Evolutionary conservation across 73 alveolate species (phyloP).

Genomic region (Blepharisma stoltei): DNA sequence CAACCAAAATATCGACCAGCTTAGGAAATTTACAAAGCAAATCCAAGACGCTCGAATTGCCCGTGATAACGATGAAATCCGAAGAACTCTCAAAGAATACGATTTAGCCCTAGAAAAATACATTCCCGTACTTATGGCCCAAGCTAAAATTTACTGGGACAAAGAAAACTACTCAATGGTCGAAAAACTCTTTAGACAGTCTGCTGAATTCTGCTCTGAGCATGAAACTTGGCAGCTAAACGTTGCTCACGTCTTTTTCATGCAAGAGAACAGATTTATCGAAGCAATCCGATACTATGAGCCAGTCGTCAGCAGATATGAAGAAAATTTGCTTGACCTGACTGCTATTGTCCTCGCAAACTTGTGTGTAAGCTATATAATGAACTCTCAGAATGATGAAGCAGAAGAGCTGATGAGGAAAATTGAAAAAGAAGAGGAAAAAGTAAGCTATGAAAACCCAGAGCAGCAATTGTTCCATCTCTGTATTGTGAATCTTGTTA

Average conservation of each 20-base stretch:
- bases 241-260: slow-evolving; percentile 98
- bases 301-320: slow-evolving; percentile 89
- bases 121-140: slow-evolving; percentile 97
- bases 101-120: slow-evolving; percentile 92
- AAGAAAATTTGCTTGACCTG: slow-evolving; percentile 91
- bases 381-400: slow-evolving; percentile 96
- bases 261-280: slow-evolving; percentile 94
- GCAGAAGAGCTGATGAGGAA: slow-evolving; percentile 99
- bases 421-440: slow-evolving; percentile 94
- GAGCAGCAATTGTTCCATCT: slow-evolving; percentile 93
- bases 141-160: slow-evolving; percentile 99
- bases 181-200: slow-evolving; percentile 94
- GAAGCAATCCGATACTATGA: slow-evolving; percentile 98
- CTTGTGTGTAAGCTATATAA: slow-evolving; percentile 95
- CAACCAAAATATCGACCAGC: slow-evolving; percentile 89
- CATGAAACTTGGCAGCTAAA: slow-evolving; percentile 91
- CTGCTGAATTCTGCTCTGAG: slow-evolving; percentile 98
- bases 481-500: slow-evolving; percentile 97
- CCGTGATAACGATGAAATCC: slow-evolving; percentile 90
- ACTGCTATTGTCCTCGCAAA: slow-evolving; percentile 99
- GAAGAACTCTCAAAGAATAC: slow-evolving; percentile 83
- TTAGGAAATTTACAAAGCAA: slow-evolving; percentile 86
- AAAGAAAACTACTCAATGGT: slow-evolving; percentile 93
- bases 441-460: slow-evolving; percentile 80
- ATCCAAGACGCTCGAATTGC: slow-evolving; percentile 88